Evolutionary conservation across 768 basidiomycete species (phyloP).

Genomic region (Russula ochroleuca): DNA sequence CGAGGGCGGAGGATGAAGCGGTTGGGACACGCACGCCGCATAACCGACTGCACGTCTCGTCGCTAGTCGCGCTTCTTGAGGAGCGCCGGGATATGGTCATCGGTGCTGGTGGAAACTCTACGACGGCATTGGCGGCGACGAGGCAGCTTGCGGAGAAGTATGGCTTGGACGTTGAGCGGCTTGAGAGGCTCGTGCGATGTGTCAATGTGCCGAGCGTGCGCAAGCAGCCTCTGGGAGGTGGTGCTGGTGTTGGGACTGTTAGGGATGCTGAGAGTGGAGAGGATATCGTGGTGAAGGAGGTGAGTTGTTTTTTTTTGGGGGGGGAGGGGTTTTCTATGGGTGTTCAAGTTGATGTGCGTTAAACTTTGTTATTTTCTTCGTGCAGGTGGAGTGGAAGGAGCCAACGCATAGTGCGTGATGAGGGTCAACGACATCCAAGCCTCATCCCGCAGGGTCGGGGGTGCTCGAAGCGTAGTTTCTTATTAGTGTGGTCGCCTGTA

Average conservation of each 20-base stretch:
- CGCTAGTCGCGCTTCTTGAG: constrained; percentile 57
- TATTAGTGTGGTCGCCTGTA: neutral
- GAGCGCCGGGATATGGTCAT: constrained; percentile 43
- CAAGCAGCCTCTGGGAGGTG: constrained; percentile 31
- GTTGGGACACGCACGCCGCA: constrained; percentile 37
- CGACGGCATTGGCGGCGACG: too few relatives aligned
- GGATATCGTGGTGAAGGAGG: constrained; percentile 49
- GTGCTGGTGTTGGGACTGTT: neutral
- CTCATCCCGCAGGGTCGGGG: neutral
- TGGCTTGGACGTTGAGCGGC: constrained; percentile 47
- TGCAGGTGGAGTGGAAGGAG: constrained; percentile 17
- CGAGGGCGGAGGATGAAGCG: constrained; percentile 54
- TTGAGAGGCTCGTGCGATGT: constrained; percentile 50
- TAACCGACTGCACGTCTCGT: constrained; percentile 53
- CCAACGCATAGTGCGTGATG: neutral
- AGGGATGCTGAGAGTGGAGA: constrained; percentile 44
- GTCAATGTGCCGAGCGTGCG: constrained; percentile 65
- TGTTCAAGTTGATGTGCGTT: neutral
- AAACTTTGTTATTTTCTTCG: neutral
- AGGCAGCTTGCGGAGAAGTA: constrained; percentile 49
- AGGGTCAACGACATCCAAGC: neutral
- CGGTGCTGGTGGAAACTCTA: neutral
- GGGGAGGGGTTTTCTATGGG: neutral
- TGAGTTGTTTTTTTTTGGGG: constrained; percentile 33
- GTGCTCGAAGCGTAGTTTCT: neutral